A percentile compares a stretch with the other conserved stretches of the same genome.
These are phyloP conservation scores for Phytophthora macrochlamydospora DNA, from an alignment of 352 stramenopile genomes.

Conservation along the genomic window DNA sequence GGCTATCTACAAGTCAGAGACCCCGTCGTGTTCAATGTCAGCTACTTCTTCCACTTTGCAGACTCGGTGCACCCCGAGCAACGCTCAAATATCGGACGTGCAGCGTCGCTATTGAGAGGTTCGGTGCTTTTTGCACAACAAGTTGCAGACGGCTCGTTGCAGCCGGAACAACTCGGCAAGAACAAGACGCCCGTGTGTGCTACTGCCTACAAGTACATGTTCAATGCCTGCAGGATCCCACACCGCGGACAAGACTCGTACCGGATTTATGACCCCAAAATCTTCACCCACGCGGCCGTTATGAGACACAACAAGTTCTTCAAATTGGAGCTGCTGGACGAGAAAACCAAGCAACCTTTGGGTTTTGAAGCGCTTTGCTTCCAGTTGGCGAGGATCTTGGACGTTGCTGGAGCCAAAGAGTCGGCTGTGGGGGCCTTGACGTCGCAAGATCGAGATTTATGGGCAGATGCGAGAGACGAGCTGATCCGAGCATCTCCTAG, in stretches of 20 bases:
- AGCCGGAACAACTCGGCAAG: constrained; percentile 89
- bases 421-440: constrained; percentile 75
- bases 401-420: constrained; percentile 48
- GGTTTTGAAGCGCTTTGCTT: constrained; percentile 64
- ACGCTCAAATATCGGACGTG: constrained; percentile 65
- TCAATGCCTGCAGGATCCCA: constrained; percentile 95
- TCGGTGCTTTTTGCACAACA: constrained; percentile 91
- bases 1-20: constrained; percentile 81
- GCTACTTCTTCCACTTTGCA: constrained; percentile 90
- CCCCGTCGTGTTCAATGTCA: constrained; percentile 89
- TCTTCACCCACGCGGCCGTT: constrained; percentile 90
- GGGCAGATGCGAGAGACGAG: constrained; percentile 79
- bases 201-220: constrained; percentile 95
- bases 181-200: constrained; percentile 92
- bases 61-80: constrained; percentile 66
- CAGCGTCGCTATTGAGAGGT: constrained; percentile 84
- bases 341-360: constrained; percentile 36
- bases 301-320: constrained; percentile 87
- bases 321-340: constrained; percentile 58
- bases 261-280: constrained; percentile 90
- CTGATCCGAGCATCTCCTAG: constrained; percentile 52
- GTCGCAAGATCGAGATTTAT: constrained; percentile 70
- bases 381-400: constrained; percentile 60
- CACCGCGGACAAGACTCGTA: constrained; percentile 71
- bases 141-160: constrained; percentile 83